These are phyloP conservation scores for Baudoinia panamericana DNA, from an alignment of 495 filamentous ascomycete species.

Conservation along the genomic window DNA sequence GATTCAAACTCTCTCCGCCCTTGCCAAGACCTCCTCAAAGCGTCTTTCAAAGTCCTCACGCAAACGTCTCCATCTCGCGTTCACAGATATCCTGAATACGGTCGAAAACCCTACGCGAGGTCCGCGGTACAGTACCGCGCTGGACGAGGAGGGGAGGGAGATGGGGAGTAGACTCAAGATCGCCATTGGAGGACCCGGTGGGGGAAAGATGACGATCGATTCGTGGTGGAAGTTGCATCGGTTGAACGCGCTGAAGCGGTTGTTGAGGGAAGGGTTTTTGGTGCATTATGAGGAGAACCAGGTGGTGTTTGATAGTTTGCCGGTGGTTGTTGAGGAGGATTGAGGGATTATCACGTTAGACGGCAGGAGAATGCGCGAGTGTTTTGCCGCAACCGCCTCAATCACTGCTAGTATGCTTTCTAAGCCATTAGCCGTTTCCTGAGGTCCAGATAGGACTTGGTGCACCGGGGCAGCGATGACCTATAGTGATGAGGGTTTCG, in stretches of 20 bases:
- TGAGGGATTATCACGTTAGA: no score
- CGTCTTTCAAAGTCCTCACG: constrained; percentile 66
- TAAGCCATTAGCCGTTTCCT: no score
- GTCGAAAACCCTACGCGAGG: constrained; percentile 66
- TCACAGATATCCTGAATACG: constrained; percentile 71
- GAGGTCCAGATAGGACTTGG: no score
- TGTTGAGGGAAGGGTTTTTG: constrained; percentile 68
- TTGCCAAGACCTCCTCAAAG: constrained; percentile 51
- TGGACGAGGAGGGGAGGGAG: constrained; percentile 56
- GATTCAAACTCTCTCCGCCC: constrained; percentile 35
- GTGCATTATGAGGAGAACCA: constrained; percentile 72
- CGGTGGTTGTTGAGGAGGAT: constrained; percentile 25
- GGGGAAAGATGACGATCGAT: constrained; percentile 57
- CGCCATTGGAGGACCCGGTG: constrained; percentile 53
- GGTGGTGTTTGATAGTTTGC: constrained; percentile 63
- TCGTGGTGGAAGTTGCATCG: constrained; percentile 82
- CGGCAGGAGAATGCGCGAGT: not conserved
- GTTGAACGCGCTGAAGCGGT: constrained; percentile 58
- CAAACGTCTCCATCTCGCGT: constrained; percentile 62
- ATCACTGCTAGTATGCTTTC: no score
- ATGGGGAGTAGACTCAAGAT: constrained; percentile 71
- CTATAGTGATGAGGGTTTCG: no score
- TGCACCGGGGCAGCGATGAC: no score
- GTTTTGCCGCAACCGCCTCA: no score
- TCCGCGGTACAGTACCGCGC: constrained; percentile 56